Base-by-base conservation (phyloP, 2,329 filamentous ascomycete genomes). In the Orbilia ellipsospora region DNA sequence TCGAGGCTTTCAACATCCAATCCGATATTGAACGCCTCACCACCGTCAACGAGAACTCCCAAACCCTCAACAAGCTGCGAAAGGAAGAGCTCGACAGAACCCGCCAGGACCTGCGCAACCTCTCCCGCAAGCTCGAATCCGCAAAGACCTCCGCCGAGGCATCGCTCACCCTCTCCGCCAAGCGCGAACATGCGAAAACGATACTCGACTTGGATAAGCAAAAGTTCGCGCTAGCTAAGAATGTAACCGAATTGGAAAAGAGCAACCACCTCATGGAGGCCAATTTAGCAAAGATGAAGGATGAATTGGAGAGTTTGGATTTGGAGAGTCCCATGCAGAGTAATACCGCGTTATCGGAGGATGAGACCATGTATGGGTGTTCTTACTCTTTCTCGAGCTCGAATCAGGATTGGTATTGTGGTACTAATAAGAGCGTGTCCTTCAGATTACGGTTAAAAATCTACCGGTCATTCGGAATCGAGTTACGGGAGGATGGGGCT, bases 151-250 rank as follows among this genome's bases (percentile, higher is more conserved):
- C 77, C 6, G 65, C 69, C 54, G 77, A 78, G 36, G 63, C 78
- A 12, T 75, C 77, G 6, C 50, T 70, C 13, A 52, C 69, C 6
- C 65, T 77, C 15, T 72, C 78, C 20, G 57, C 75, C n/a, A 70
- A 77, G n/a, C 57, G 59, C 12, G 77, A 78, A 40, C 78, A 80
- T 28, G 68, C 65, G 20, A 93, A 92, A 0, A 90, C 88, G 0
- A 94, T 98, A 81, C 85, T 95, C 5, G 94, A 97, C 84, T 93
- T 94, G 81, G 95, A 99, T 84, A 91, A 92, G n/a, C 94, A 98
- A 85, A 87, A 94, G n/a, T 85, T 98, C 54, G 89, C 94, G 80
- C 84, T 97, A 69, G 88, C 89, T 76, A 89, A 89, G 51, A 87
- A 90, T 8, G 84, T 97, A 80, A 90, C 91, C 56, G 93, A 96